Evolutionary conservation across 2,329 filamentous ascomycete species (phyloP).

Genomic region (Rachicladosporium sp.): DNA sequence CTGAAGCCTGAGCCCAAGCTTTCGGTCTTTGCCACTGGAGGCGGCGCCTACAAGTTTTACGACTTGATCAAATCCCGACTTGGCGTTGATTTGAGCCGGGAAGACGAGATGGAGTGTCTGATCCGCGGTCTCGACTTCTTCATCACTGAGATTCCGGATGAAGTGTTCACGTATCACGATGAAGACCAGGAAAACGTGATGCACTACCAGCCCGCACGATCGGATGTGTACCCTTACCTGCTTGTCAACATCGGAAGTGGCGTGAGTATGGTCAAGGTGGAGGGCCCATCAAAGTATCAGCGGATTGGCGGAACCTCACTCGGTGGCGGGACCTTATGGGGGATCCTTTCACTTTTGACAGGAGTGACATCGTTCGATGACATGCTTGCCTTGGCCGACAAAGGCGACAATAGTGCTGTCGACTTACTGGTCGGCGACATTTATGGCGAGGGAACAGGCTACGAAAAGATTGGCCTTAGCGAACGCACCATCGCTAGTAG

Average conservation of each 20-base stretch:
- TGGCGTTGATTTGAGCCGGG: constrained; percentile 75
- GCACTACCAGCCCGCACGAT: constrained; percentile 65
- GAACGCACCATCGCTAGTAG: constrained; percentile 90
- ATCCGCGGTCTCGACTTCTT: constrained; percentile 95
- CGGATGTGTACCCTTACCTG: constrained; percentile 91
- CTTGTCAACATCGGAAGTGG: constrained; percentile 97
- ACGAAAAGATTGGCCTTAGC: constrained; percentile 91
- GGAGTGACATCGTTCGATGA: constrained; percentile 95
- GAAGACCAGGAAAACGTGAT: constrained; percentile 57
- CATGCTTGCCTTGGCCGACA: constrained; percentile 84
- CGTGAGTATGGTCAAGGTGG: constrained; percentile 94
- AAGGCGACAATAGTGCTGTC: constrained; percentile 82
- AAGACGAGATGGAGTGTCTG: constrained; percentile 98
- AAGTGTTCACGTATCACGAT: constrained; percentile 95
- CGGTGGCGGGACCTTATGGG: constrained; percentile 96
- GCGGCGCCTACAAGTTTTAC: constrained; percentile 94
- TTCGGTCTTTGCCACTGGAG: constrained; percentile 90
- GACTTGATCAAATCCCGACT: constrained; percentile 75
- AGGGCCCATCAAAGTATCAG: constrained; percentile 71
- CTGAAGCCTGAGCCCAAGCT: constrained; percentile 40
- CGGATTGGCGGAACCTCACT: constrained; percentile 91
- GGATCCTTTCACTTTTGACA: constrained; percentile 78
- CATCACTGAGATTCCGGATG: constrained; percentile 91
- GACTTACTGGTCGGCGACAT: constrained; percentile 98
- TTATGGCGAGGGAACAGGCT: constrained; percentile 92